Evolutionary conservation across 352 stramenopile species (phyloP), one percentile per base, ranked within the genome.

Genomic region (Pythium insidiosum): DNA sequence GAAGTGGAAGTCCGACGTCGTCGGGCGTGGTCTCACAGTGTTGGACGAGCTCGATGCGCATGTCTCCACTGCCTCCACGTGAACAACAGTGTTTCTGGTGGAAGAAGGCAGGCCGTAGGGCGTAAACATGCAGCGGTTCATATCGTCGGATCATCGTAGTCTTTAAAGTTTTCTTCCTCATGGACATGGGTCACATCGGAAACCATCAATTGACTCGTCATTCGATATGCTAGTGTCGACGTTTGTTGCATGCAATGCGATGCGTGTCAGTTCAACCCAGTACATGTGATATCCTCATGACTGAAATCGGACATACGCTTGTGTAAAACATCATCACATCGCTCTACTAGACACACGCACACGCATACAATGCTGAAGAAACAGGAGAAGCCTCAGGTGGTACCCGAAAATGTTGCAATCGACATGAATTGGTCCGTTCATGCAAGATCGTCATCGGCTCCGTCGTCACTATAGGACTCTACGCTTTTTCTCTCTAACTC

Each of bases 321-420:
- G 74, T 88, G 50, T 59, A 65, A 58, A 65, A 53, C 73, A 89
- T 87, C 73, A 78, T 36, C 41, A 85, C 52, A 46, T n/a, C n/a
- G n/a, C n/a, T n/a, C n/a, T n/a, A n/a, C n/a, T n/a, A n/a, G n/a
- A n/a, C n/a, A n/a, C n/a, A n/a, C n/a, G n/a, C n/a, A n/a, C n/a
- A n/a, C n/a, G n/a, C n/a, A n/a, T n/a, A n/a, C n/a, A n/a, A n/a
- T n/a, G n/a, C n/a, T n/a, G n/a, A n/a, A n/a, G n/a, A n/a, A n/a
- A n/a, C n/a, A n/a, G n/a, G n/a, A 20, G 58, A 88, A 84, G 75
- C 73, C 76, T 88, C 73, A 84, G 76, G 36, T 86, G 76, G 76
- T 88, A 88, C 76, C 76, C 76, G 76, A 88, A 88, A 88, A 83
- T 77, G 59, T 84, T 86, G 76, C 71, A 87, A 89, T 89, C 76